Base-by-base conservation (phyloP, 1,284 basidiomycete species). In the Tranzscheliella williamsii region DNA sequence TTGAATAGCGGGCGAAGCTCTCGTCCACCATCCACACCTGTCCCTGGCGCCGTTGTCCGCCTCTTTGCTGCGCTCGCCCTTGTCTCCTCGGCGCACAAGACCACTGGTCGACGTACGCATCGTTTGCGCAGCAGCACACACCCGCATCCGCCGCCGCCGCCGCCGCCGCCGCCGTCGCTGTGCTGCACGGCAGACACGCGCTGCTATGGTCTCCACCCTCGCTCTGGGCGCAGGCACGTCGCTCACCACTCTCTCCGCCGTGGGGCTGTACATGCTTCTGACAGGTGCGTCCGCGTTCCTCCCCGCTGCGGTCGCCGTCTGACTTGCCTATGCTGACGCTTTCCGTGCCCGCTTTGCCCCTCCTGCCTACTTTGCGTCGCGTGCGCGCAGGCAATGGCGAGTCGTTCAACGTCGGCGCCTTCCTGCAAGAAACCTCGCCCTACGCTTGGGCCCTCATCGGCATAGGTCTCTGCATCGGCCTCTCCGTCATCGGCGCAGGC, bases 401-500 rank as follows among this genome's bases (percentile, higher is more conserved):
- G 24, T 34, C 51, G 17, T 69, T 71, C 48, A 63, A 68, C 41
- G 47, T 69, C 9, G 66, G 66, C 5, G 45, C 49, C 3, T 95
- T 97, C 82, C 83, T 98, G 31, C 91, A 92, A 75, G 89, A 96
- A 81, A 87, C 90, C 12, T 91, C 86, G 74, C 95, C 95, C 0
- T 95, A 91, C 79, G 86, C 87, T 17, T 97, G 91, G 91, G 93
- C 89, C 1, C 84, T 91, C 53, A 84, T 86, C 4, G 94, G 94
- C 8, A 89, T 97, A 50, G 92, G 89, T 26, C 82, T 97, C 33
- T 95, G 91, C 76, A 91, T 96, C 55, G 94, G 95, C 3, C 78
- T 98, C 36, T 92, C 89, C 70, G 93, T 96, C 5, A 80, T 92
- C 5, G 95, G 94, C 51, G 94, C 94, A 36, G 94, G 89, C 79